phyloP scores from a whole-genome alignment of 257 asterid species.

The Ligustrum vulgare region DNA sequence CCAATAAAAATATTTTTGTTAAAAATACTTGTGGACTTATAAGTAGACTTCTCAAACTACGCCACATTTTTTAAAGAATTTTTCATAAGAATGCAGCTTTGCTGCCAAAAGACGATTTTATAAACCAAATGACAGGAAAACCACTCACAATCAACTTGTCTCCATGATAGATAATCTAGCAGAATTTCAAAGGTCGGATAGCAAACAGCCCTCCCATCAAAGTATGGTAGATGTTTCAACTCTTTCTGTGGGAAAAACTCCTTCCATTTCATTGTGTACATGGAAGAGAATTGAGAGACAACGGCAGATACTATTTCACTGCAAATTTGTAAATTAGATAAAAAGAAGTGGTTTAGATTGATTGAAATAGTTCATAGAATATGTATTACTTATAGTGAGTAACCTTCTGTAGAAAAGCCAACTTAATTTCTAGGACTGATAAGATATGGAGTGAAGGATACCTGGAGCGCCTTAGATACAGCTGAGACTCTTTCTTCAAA shows the following conservation, averaged over 20 bases:
- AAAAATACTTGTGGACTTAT: neutral
- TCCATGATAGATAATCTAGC: slow-evolving; percentile 83
- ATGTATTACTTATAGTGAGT: neutral
- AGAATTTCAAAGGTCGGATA: slow-evolving; percentile 71
- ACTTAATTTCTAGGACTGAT: neutral
- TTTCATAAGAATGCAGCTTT: neutral
- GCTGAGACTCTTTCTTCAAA: slow-evolving; percentile 68
- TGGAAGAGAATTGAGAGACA: slow-evolving; percentile 74
- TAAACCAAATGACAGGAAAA: slow-evolving; percentile 5
- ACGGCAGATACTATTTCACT: slow-evolving; percentile 68
- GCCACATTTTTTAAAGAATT: neutral
- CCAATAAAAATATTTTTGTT: neutral
- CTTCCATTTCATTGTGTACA: slow-evolving; percentile 71
- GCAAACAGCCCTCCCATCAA: slow-evolving; percentile 86
- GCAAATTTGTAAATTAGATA: slow-evolving; percentile 24
- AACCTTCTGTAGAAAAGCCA: neutral
- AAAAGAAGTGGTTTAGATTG: neutral
- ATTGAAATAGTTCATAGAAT: neutral
- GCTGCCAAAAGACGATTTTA: neutral
- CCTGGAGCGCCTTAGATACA: slow-evolving; percentile 72
- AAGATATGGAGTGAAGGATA: slow-evolving; percentile 24
- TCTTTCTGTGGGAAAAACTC: slow-evolving; percentile 56
- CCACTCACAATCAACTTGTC: slow-evolving; percentile 92
- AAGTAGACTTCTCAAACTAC: neutral
- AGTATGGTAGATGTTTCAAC: slow-evolving; percentile 62